Evolutionary conservation across 805 yeast genomes (phyloP), one percentile per base, ranked within the genome.

Genomic region (Jamesozyma hellenica): DNA sequence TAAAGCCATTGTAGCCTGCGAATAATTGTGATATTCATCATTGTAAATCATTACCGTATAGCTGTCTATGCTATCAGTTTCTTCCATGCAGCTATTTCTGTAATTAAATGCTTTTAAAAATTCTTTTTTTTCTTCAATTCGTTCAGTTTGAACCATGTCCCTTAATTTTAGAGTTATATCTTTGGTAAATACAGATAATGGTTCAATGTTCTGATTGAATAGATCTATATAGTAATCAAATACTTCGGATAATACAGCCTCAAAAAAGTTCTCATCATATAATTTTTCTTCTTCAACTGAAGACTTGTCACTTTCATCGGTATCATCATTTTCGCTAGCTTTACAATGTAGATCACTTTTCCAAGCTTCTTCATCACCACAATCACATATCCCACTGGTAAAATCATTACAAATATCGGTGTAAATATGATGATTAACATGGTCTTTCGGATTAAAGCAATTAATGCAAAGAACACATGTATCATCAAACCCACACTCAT

Each of bases 391-490:
- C 3, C 82, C 84, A 12, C 71, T 71, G 33, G 64, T 66, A 11
- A 50, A 49, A 3, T 73, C 77, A 4, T 54, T 47, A 4, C 82
- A 68, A 12, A 64, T 65, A 53, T 68, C 74, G 39, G 70, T 68
- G 23, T 68, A 61, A 8, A 83, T 82, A 43, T 74, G 74, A 53
- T 83, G 94, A 38, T 70, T 77, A 12, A 60, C 53, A 55, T 83
- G 94, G 50, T 81, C 85, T 4, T 70, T 71, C 40, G 72, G 70
- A 55, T 80, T 79, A 62, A 81, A 83, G 56, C 94, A 83, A 48
- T 75, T 63, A 11, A 70, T 73, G 60, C 94, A 83, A 21, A 83
- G 55, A 27, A 84, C 87, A 65, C 94, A 83, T 0, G 88, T 79
- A 8, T 75, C 77, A 58, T 83, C 94, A 44, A 71, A 73, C 0